phyloP scores from a whole-genome alignment of 139 green algal genomes.

The Chlorella sp. region DNA sequence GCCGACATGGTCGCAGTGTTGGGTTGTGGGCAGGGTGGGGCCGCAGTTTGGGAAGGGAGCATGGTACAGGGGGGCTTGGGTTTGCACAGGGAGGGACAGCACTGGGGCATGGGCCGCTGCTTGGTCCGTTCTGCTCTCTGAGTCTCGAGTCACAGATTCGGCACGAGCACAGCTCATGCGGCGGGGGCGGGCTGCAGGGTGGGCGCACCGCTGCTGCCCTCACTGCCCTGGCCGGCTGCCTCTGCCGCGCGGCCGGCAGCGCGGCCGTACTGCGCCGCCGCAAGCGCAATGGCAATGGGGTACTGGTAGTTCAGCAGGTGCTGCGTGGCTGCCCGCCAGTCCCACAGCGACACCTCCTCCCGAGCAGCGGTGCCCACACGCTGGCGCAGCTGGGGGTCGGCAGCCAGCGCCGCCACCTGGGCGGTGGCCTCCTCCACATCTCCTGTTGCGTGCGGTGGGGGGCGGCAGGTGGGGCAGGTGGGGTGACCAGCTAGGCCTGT shows the following conservation, averaged over 20 bases:
- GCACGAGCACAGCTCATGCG: neutral
- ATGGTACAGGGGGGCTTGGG: too few species aligned
- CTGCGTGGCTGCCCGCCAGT: slow-evolving; percentile 65
- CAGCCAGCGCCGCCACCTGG: slow-evolving; percentile 25
- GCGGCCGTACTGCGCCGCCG: slow-evolving; percentile 39
- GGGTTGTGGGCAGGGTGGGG: too few species aligned
- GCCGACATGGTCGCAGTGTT: too few species aligned
- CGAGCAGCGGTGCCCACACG: slow-evolving; percentile 45
- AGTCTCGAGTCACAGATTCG: neutral
- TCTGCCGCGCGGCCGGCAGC: neutral
- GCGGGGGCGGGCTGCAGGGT: neutral
- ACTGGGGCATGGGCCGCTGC: too few species aligned
- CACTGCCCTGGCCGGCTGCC: neutral
- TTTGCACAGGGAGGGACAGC: too few species aligned
- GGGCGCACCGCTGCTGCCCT: neutral
- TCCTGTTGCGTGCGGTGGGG: neutral
- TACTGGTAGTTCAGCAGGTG: slow-evolving; percentile 66
- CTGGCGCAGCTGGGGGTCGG: slow-evolving; percentile 21
- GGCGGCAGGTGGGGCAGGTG: too few species aligned
- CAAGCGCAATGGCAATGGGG: slow-evolving; percentile 59
- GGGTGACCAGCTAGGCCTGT: too few species aligned
- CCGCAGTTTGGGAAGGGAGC: too few species aligned
- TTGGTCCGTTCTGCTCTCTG: too few species aligned
- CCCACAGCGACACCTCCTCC: slow-evolving; percentile 65
- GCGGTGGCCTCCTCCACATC: slow-evolving; percentile 1